phyloP scores from a whole-genome alignment of 1,284 basidiomycete genomes.

The Fomitopsis schrenkii region DNA sequence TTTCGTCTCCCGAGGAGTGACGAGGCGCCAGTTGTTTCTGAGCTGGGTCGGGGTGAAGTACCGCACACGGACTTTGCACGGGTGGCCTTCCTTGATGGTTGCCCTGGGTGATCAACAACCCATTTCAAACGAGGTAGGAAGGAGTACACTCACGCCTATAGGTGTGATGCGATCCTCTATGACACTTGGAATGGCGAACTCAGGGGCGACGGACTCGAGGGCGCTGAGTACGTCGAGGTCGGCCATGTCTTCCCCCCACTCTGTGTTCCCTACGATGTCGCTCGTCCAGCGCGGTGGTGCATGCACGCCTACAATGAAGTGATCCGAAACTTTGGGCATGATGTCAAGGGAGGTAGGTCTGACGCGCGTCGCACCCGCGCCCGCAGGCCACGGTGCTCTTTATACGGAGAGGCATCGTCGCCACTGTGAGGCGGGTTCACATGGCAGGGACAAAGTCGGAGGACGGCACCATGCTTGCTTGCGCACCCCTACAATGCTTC shows the following conservation, averaged over 20 bases:
- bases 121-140: background rate
- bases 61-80: background rate
- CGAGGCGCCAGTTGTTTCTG: background rate
- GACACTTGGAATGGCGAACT: background rate
- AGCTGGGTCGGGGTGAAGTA: background rate
- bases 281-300: background rate
- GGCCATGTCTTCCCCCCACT: background rate
- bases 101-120: background rate
- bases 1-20: background rate
- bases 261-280: background rate
- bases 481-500: background rate
- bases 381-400: background rate
- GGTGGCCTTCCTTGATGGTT: background rate
- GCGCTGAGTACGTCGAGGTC: background rate
- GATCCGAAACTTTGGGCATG: background rate
- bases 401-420: background rate
- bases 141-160: background rate
- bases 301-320: background rate
- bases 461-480: background rate
- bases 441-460: background rate
- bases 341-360: background rate
- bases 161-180: background rate
- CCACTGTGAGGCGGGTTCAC: background rate
- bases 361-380: background rate
- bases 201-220: background rate